These are phyloP conservation scores for Phanerochaete carnosa DNA, from an alignment of 768 basidiomycete species.

Conservation along the genomic window DNA sequence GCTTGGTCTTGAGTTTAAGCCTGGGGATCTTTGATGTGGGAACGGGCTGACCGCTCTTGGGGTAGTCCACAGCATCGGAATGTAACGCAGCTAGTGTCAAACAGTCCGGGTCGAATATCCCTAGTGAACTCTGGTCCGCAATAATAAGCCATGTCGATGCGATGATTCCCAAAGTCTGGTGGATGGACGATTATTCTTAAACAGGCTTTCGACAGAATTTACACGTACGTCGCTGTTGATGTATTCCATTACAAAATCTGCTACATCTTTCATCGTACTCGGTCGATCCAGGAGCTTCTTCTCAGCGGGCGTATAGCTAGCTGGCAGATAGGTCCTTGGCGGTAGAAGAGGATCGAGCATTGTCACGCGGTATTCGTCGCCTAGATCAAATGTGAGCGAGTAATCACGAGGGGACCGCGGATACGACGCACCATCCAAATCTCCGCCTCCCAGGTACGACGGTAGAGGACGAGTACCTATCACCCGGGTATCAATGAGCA, in stretches of 20 bases:
- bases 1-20: slow-evolving; percentile 34
- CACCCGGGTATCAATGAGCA: not conserved
- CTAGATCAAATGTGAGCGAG: not conserved
- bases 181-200: not conserved
- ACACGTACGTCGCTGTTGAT: slow-evolving; percentile 58
- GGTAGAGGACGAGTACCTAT: slow-evolving; percentile 58
- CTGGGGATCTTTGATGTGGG: slow-evolving; percentile 37
- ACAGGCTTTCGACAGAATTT: not conserved
- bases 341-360: slow-evolving; percentile 26
- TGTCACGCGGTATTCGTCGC: slow-evolving; percentile 24
- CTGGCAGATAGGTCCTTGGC: slow-evolving; percentile 31
- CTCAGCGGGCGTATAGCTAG: slow-evolving; percentile 44
- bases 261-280: slow-evolving; percentile 62
- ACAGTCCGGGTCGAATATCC: slow-evolving; percentile 53
- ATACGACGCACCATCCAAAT: slow-evolving; percentile 65
- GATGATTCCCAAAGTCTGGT: slow-evolving; percentile 56
- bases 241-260: slow-evolving; percentile 67
- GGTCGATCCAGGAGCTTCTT: slow-evolving; percentile 42
- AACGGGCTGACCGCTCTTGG: slow-evolving; percentile 45
- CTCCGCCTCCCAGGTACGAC: slow-evolving; percentile 64
- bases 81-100: slow-evolving; percentile 51
- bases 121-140: slow-evolving; percentile 49
- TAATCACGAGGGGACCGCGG: slow-evolving; percentile 13
- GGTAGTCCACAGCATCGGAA: slow-evolving; percentile 65
- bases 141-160: slow-evolving; percentile 62